Percentiles rank a stretch among this genome's conserved stretches.
These are phyloP conservation scores for Odontarrhena argentea DNA, from an alignment of 345 rosid genomes.

Conservation along the genomic window DNA sequence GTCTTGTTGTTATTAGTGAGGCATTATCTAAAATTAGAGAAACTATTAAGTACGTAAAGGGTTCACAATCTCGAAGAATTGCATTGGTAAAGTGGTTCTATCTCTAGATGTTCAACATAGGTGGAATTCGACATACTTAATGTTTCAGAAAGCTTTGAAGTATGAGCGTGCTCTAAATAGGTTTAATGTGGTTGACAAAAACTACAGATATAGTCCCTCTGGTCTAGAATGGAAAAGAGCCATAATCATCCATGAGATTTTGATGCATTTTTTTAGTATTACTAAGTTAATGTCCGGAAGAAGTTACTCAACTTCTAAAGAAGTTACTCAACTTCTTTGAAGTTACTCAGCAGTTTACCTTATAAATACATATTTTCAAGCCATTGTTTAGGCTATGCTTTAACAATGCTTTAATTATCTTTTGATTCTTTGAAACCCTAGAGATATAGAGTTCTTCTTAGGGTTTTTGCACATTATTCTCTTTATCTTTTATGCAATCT, in stretches of 20 bases:
- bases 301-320: neutral
- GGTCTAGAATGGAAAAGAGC: neutral
- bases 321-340: too few species aligned
- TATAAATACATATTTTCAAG: too few species aligned
- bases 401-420: too few species aligned
- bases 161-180: neutral
- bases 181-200: slow-evolving; percentile 1
- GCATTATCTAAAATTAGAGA: neutral
- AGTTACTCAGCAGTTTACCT: too few species aligned
- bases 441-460: too few species aligned
- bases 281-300: neutral
- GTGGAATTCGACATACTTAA: neutral
- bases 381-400: too few species aligned
- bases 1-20: neutral
- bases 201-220: neutral
- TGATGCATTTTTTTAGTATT: neutral
- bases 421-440: too few species aligned
- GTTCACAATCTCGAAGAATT: neutral
- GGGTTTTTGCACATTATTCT: too few species aligned
- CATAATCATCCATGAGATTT: neutral
- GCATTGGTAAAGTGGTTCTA: neutral
- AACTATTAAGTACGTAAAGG: neutral
- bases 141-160: slow-evolving; percentile 8
- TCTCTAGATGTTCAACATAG: neutral
- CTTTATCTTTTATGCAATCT: too few species aligned